Evolutionary conservation across 352 stramenopile genomes (phyloP).

Genomic region (Pythium aquatile): DNA sequence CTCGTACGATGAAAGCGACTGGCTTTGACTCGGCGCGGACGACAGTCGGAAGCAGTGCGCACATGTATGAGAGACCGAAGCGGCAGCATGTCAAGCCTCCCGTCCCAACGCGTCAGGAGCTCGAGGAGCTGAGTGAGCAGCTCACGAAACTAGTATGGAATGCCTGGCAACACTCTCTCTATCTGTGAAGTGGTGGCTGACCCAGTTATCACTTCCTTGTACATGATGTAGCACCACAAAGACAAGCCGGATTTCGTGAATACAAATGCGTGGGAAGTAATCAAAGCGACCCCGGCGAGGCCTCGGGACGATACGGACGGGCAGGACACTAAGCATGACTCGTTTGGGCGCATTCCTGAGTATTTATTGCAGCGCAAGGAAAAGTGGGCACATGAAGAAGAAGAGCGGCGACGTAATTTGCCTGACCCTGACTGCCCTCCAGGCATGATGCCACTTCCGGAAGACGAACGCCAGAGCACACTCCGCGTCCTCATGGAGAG

Average conservation of each 20-base stretch:
- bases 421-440: constrained; percentile 84
- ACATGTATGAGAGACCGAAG: not conserved
- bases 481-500: constrained; percentile 64
- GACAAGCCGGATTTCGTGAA: constrained; percentile 69
- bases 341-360: constrained; percentile 62
- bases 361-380: constrained; percentile 77
- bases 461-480: constrained; percentile 77
- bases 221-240: constrained; percentile 41
- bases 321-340: constrained; percentile 27
- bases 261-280: constrained; percentile 76
- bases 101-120: constrained; percentile 22
- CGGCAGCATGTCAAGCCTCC: constrained; percentile 24
- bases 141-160: constrained; percentile 22
- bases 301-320: constrained; percentile 20
- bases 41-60: not conserved
- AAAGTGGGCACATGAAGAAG: constrained; percentile 82
- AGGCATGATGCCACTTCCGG: constrained; percentile 81
- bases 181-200: not conserved
- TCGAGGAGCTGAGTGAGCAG: constrained; percentile 21
- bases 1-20: not conserved
- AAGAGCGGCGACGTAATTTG: constrained; percentile 63
- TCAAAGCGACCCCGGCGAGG: constrained; percentile 40
- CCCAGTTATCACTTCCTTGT: not conserved
- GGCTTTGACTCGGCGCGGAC: not conserved
- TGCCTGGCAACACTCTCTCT: not conserved